Evolutionary conservation across 2,329 filamentous ascomycete genomes (phyloP).

Genomic region (Fusarium tanahbumbuense): DNA sequence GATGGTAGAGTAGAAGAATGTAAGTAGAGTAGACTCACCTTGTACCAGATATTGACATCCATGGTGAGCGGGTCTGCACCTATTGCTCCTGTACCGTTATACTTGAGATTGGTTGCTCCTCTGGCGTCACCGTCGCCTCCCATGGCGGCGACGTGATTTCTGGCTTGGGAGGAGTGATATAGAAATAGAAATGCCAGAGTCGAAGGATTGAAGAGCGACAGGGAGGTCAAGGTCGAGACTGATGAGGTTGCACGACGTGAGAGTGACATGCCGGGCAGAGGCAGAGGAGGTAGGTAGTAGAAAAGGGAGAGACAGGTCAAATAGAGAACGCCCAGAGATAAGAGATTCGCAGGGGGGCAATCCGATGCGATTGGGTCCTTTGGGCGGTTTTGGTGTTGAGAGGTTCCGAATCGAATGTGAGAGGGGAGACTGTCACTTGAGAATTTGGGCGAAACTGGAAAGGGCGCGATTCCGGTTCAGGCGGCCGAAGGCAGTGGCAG

Average conservation of each 20-base stretch:
- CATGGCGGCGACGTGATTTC: conserved; percentile 32
- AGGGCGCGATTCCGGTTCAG: conserved; percentile 14
- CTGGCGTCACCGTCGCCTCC: conserved; percentile 56
- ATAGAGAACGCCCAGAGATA: conserved; percentile 22
- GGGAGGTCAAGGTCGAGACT: conserved; percentile 7
- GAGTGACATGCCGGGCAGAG: conserved; percentile 19
- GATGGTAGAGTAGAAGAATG: background rate
- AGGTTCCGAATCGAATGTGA: background rate
- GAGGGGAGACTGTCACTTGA: background rate
- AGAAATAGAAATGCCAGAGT: conserved; percentile 28
- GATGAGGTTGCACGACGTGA: conserved; percentile 8
- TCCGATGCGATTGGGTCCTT: conserved; percentile 1
- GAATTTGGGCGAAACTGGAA: conserved; percentile 1
- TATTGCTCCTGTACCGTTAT: conserved; percentile 72
- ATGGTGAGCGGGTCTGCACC: conserved; percentile 76
- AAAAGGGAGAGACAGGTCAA: conserved; percentile 7
- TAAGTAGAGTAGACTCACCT: conserved; percentile 60
- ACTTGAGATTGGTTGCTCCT: conserved; percentile 59
- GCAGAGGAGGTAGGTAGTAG: background rate
- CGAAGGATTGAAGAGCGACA: conserved; percentile 5
- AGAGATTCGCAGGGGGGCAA: conserved; percentile 22
- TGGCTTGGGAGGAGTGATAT: conserved; percentile 36
- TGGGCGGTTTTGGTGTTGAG: conserved; percentile 13
- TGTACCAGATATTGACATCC: conserved; percentile 83
- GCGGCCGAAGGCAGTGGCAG: background rate